Conservation (phyloP, 768 basidiomycete genomes). For the Leccinum boreale region DNA sequence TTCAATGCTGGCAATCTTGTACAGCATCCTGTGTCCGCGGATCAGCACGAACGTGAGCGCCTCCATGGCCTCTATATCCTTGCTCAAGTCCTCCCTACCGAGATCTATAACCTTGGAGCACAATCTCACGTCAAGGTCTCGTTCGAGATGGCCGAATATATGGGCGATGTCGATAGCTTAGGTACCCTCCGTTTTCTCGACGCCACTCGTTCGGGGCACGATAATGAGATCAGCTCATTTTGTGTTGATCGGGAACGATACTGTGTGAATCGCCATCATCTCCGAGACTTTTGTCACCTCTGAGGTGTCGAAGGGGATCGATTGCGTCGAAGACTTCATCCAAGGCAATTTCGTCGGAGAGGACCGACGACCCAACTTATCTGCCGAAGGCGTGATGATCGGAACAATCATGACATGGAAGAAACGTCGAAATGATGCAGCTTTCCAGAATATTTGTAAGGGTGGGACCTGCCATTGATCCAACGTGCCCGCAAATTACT, state of each 20-base stretch:
- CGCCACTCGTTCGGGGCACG: slow-evolving; percentile 54
- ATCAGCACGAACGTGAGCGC: slow-evolving; percentile 79
- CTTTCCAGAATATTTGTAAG: not conserved
- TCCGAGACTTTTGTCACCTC: slow-evolving; percentile 35
- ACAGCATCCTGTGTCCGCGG: slow-evolving; percentile 87
- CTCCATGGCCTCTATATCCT: no score
- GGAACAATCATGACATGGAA: slow-evolving; percentile 6
- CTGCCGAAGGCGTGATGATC: not conserved
- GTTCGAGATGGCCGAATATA: slow-evolving; percentile 99
- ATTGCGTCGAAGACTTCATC: slow-evolving; percentile 54
- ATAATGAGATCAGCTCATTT: slow-evolving; percentile 46
- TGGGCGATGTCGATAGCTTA: slow-evolving; percentile 93
- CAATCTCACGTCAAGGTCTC: no score
- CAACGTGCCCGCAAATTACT: not conserved
- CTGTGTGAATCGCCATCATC: slow-evolving; percentile 17
- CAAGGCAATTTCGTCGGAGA: slow-evolving; percentile 37
- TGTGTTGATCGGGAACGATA: slow-evolving; percentile 51
- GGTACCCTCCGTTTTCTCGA: slow-evolving; percentile 95
- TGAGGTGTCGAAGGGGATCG: slow-evolving; percentile 62
- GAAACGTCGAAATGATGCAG: not conserved
- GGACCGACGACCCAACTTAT: slow-evolving; percentile 11
- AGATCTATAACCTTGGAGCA: no score
- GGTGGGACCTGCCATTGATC: not conserved
- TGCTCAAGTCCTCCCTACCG: no score
- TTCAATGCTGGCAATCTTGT: slow-evolving; percentile 97